Conservation (phyloP, 2,329 filamentous ascomycete genomes). For the Xylariaceae sp. region DNA sequence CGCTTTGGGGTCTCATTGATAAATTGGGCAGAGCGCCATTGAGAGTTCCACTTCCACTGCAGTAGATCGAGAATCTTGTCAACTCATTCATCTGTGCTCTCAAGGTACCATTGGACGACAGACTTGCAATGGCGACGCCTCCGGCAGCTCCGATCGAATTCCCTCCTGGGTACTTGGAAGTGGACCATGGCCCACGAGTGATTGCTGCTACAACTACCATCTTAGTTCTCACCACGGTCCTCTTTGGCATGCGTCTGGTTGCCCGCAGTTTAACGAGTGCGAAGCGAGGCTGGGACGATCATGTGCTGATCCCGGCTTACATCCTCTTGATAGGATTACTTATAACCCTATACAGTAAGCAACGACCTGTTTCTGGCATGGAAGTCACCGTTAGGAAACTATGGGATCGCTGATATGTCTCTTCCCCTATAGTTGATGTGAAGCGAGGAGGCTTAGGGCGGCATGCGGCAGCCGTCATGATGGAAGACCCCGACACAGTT, state of each 20-base stretch:
- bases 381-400: too few relatives aligned
- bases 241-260: constrained; percentile 2
- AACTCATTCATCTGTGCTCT: too few relatives aligned
- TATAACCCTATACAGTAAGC: background rate
- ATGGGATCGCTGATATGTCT: too few relatives aligned
- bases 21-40: too few relatives aligned
- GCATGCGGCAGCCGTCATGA: background rate
- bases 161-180: background rate
- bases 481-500: constrained; percentile 1
- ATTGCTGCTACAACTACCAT: constrained; percentile 1
- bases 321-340: background rate
- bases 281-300: constrained; percentile 6
- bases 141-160: background rate
- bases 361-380: too few relatives aligned
- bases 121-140: background rate
- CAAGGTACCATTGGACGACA: too few relatives aligned
- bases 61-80: too few relatives aligned
- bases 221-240: constrained; percentile 1
- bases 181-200: background rate
- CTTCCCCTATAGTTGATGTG: constrained; percentile 1
- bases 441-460: background rate
- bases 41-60: too few relatives aligned
- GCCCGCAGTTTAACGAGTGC: background rate
- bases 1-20: too few relatives aligned
- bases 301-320: constrained; percentile 4